phyloP scores from a whole-genome alignment of 495 filamentous ascomycete genomes.

The Schizothecium vesticola region DNA sequence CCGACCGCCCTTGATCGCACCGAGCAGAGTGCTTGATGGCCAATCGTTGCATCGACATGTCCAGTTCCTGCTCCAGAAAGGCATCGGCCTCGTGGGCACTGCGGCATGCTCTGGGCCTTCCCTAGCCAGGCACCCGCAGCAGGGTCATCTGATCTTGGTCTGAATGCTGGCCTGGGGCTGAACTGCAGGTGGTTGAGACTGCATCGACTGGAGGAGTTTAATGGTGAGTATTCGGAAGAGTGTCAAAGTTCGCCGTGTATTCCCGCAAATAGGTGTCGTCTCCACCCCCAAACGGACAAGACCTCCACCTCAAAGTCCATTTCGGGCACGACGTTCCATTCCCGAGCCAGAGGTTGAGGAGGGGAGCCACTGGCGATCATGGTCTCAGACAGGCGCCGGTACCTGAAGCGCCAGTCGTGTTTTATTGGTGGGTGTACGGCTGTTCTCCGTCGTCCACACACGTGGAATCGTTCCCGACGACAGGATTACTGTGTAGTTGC shows the following conservation, averaged over 20 bases:
- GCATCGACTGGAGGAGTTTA: too few species aligned
- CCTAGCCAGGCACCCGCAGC: background rate
- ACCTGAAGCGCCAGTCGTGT: background rate
- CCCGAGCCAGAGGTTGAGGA: slow-evolving; percentile 16
- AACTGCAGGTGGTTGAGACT: background rate
- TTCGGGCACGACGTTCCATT: background rate
- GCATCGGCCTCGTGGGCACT: too few species aligned
- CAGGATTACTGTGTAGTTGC: background rate
- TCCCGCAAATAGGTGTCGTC: background rate
- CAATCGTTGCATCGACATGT: background rate
- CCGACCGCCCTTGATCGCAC: background rate
- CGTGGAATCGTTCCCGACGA: background rate
- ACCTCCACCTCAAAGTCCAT: background rate
- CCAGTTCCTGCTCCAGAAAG: too few species aligned
- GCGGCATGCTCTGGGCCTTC: background rate
- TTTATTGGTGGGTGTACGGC: background rate
- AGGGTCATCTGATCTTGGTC: background rate
- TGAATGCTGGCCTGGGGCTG: background rate
- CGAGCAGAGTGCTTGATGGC: background rate
- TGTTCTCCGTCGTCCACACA: background rate
- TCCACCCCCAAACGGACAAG: background rate
- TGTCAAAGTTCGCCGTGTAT: background rate
- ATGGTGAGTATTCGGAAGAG: too few species aligned
- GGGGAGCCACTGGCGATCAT: slow-evolving; percentile 23
- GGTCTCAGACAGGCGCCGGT: background rate